Base-by-base conservation (phyloP, 1,139 yeast species). In the Hyphopichia fennica region DNA sequence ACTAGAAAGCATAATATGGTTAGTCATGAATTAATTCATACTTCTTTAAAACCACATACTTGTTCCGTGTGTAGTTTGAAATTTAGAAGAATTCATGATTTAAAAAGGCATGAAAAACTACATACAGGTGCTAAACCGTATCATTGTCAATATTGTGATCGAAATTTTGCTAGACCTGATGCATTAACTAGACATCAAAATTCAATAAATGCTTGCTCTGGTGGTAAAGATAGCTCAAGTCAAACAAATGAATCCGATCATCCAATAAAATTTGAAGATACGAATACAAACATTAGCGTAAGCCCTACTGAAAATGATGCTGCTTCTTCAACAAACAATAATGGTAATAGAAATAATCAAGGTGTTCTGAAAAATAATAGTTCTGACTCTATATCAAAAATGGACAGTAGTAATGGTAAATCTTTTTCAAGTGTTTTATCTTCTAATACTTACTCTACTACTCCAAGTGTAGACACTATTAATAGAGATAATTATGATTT, bases 61-160 rank as follows among this genome's bases (percentile, higher is more conserved):
- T 87, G 96, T 60, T 53, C 75, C n/a, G 74, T 77, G 14, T 87
- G 96, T 54, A 68, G 75, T 43, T 67, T 78, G 39, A 76, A 73
- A 51, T 87, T 87, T 57, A 73, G 95, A 45, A 70, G 95, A 34
- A 75, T 81, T 31, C 93, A 87, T 58, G 95, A 87, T 58, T 69
- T 87, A 51, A 84, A 82, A 56, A 71, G 96, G 36, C 96, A 87
- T 56, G 79, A 79, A 48, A 84, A 83, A 58, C 69, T 84, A 29
- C 96, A 87, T 56, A 79, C 90, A 0, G 93, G 93, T 32, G 89
- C 81, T 51, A 82, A 79, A 57, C 91, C 93, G 1, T 84, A 67
- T 56, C 63, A 61, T 28, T 87, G 95, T 60, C 66, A 63, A 9
- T 67, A 68, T 42, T 87, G 96, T 61, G 77, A 79, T 13, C 71